Percentiles rank a stretch among this genome's conserved stretches.
phyloP scores from a whole-genome alignment of 2,329 filamentous ascomycete species.

The Talaromyces sp. region DNA sequence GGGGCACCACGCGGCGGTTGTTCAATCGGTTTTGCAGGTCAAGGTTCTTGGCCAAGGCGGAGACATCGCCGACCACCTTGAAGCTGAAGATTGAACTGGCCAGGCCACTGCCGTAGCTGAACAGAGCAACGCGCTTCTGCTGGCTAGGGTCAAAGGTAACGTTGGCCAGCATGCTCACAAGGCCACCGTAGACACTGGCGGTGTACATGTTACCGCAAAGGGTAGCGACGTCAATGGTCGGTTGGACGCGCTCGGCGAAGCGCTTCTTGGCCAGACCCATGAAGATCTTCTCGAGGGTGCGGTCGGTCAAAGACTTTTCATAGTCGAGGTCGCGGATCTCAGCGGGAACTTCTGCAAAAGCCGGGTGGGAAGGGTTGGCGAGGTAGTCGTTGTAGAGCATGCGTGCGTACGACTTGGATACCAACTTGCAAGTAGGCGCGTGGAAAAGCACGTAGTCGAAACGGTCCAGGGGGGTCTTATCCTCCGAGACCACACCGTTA shows the following conservation, averaged over 20 bases:
- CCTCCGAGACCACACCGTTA: conserved; percentile 44
- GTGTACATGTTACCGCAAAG: conserved; percentile 66
- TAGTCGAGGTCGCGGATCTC: conserved; percentile 77
- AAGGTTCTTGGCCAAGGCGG: conserved; percentile 62
- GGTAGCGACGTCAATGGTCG: conserved; percentile 70
- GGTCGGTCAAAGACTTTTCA: conserved; percentile 73
- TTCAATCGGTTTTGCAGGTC: conserved; percentile 66
- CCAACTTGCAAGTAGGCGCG: conserved; percentile 80
- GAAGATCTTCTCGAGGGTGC: conserved; percentile 81
- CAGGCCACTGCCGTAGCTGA: conserved; percentile 75
- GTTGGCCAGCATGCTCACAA: conserved; percentile 59
- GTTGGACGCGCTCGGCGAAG: conserved; percentile 72
- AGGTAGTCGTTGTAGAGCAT: conserved; percentile 85
- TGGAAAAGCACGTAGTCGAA: conserved; percentile 85
- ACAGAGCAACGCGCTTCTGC: conserved; percentile 69
- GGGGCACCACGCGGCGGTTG: conserved; percentile 61
- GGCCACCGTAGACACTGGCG: conserved; percentile 55
- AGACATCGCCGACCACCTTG: conserved; percentile 64
- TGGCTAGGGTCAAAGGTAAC: conserved; percentile 59
- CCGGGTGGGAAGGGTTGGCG: conserved; percentile 59
- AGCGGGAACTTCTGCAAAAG: conserved; percentile 69
- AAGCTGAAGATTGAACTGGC: conserved; percentile 69
- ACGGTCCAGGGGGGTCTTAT: conserved; percentile 66
- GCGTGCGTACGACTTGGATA: conserved; percentile 78
- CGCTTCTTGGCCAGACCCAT: conserved; percentile 80